Conservation (phyloP, 2,329 filamentous ascomycete genomes). For the Hymenoscyphus fraxineus region DNA sequence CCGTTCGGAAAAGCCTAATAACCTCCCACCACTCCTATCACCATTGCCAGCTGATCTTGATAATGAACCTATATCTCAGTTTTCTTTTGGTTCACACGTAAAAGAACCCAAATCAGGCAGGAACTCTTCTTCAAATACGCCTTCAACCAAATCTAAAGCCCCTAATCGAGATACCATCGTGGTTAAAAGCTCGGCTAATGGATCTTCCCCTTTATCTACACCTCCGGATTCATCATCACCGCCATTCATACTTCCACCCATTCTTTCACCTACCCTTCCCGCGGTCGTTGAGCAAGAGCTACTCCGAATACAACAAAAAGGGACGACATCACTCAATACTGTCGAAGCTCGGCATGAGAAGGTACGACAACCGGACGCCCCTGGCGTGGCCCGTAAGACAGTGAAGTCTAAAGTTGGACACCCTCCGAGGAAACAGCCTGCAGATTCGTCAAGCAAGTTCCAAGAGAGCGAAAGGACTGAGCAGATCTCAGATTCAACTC, state of each 20-base stretch:
- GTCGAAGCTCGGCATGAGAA: constrained; percentile 34
- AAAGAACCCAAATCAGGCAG: constrained; percentile 17
- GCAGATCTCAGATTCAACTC: background rate
- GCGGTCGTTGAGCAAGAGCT: constrained; percentile 32
- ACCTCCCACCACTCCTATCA: constrained; percentile 26
- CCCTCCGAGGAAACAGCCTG: constrained; percentile 29
- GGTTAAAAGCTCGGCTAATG: constrained; percentile 16
- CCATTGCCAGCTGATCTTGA: constrained; percentile 29
- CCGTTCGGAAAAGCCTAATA: constrained; percentile 18
- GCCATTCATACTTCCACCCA: constrained; percentile 27
- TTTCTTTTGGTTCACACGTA: constrained; percentile 6
- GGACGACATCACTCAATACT: constrained; percentile 23
- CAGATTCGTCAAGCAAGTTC: constrained; percentile 24
- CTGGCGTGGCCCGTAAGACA: constrained; percentile 34
- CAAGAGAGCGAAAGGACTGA: constrained; percentile 15
- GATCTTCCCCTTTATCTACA: constrained; percentile 20
- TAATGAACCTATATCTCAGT: constrained; percentile 13
- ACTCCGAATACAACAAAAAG: constrained; percentile 24
- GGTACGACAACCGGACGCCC: constrained; percentile 31
- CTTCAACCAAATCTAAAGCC: constrained; percentile 20
- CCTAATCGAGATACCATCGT: constrained; percentile 20
- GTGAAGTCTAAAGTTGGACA: constrained; percentile 30
- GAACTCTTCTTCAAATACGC: constrained; percentile 21
- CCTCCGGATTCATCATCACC: constrained; percentile 20
- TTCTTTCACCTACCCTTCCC: constrained; percentile 34